Base-by-base conservation (phyloP, 768 basidiomycete genomes). In the Xerocomellus amylosporus region DNA sequence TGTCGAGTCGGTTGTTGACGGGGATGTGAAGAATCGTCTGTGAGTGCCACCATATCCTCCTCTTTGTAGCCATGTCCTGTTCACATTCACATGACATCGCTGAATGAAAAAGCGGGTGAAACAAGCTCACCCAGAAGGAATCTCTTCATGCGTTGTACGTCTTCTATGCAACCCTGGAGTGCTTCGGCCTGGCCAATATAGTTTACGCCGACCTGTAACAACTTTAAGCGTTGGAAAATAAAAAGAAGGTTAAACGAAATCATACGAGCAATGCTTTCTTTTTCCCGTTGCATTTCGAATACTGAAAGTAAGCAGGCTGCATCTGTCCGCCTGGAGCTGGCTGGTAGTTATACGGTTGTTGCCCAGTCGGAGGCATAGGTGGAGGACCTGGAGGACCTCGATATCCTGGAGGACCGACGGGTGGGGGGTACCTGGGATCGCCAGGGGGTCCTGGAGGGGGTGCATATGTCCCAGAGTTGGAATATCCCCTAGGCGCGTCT, bases 101-200 rank as follows among this genome's bases (percentile, higher is more conserved):
- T 5, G 4, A 15, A 42, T 19, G 20, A 30, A 43, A 9, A 26
- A 49, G 24, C 26, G 17, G 10, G 13, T 3, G 2, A 50, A 24
- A 22, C 13, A 15, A n/a, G 70, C 85, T 56, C 62, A 90, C 90
- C 63, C 55, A 76, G 78, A 43, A 95, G 73, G 75, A 98, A 98
- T n/a, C 74, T 69, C 62, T 81, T 78, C 49, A 98, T 82, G 67
- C 93, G 95, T 45, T 76, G 71, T 0, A 87, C 95, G 64, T 99
- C 96, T 67, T 98, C 96, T 67, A 96, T 87, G 66, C 96, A 98
- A 10, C 96, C 96, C 1, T 74, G 70, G 8, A 98, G 75, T 61
- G 85, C 79, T n/a, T 79, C 79, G 4, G 69, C 68, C 60, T 85
- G 83, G 1, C 89, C 87, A 20, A 77, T 66, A 67, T 98, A 98